phyloP scores from a whole-genome alignment of 2,329 filamentous ascomycete genomes.

The Phyllosticta citribraziliensis region DNA sequence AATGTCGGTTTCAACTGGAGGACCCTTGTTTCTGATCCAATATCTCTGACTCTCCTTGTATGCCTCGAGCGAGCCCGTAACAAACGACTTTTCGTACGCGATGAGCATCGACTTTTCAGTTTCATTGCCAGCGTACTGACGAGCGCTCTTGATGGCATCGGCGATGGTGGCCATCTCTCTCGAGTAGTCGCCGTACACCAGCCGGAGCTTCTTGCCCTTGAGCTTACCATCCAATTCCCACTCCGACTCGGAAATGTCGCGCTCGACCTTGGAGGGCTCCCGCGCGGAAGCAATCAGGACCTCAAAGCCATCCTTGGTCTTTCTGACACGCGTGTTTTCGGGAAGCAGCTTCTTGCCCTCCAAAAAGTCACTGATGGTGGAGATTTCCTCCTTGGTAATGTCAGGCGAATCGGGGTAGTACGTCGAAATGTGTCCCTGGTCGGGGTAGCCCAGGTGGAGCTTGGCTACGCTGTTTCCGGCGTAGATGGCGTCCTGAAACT shows the following conservation, averaged over 20 bases:
- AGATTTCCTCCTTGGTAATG: slow-evolving; percentile 40
- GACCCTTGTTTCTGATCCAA: slow-evolving; percentile 45
- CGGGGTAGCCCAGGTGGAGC: slow-evolving; percentile 42
- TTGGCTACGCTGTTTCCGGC: slow-evolving; percentile 30
- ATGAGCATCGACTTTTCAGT: slow-evolving; percentile 35
- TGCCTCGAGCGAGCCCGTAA: slow-evolving; percentile 39
- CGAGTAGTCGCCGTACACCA: slow-evolving; percentile 38
- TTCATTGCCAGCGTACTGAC: slow-evolving; percentile 38
- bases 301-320: slow-evolving; percentile 36
- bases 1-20: slow-evolving; percentile 43
- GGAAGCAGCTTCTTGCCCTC: slow-evolving; percentile 36
- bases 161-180: slow-evolving; percentile 39
- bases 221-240: slow-evolving; percentile 34
- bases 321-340: slow-evolving; percentile 41
- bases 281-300: slow-evolving; percentile 40
- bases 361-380: slow-evolving; percentile 36
- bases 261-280: slow-evolving; percentile 28
- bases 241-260: slow-evolving; percentile 35
- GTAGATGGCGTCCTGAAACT: slow-evolving; percentile 37
- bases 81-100: slow-evolving; percentile 41
- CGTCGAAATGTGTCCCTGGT: slow-evolving; percentile 38
- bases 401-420: slow-evolving; percentile 41
- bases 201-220: slow-evolving; percentile 35
- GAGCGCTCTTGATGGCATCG: slow-evolving; percentile 36
- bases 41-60: slow-evolving; percentile 42